A percentile compares a stretch with the other conserved stretches of the same genome.
Evolutionary conservation across 2,329 filamentous ascomycete species (phyloP).

Genomic region (Fusarium globosum): DNA sequence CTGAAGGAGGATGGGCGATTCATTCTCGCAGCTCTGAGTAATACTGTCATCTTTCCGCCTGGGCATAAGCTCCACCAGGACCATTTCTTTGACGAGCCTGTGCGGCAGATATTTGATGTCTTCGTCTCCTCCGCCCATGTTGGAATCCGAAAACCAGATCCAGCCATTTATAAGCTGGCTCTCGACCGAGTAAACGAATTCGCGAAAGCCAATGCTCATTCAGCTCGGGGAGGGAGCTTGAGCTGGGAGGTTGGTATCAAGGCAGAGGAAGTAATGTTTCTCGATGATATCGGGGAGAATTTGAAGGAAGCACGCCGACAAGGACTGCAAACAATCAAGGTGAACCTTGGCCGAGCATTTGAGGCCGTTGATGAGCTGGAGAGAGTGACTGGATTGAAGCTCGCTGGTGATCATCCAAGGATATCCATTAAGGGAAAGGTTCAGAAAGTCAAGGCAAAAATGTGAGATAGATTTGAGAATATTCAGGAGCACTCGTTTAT

Average conservation of each 20-base stretch:
- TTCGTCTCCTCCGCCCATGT: conserved; percentile 90
- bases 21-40: conserved; percentile 85
- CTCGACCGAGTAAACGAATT: conserved; percentile 73
- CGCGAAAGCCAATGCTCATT: conserved; percentile 62
- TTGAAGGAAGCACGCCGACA: conserved; percentile 79
- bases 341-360: conserved; percentile 79
- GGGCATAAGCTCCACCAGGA: conserved; percentile 73
- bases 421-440: conserved; percentile 57
- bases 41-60: conserved; percentile 87
- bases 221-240: conserved; percentile 50
- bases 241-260: conserved; percentile 64
- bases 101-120: conserved; percentile 81
- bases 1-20: conserved; percentile 73
- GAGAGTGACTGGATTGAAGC: conserved; percentile 72
- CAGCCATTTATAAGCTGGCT: conserved; percentile 81
- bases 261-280: conserved; percentile 79
- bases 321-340: conserved; percentile 88
- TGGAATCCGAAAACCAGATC: conserved; percentile 88
- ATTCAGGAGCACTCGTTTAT: neutral
- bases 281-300: conserved; percentile 96
- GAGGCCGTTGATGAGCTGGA: conserved; percentile 88
- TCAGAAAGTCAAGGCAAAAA: conserved; percentile 54
- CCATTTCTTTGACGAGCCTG: conserved; percentile 63
- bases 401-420: conserved; percentile 67
- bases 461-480: conserved; percentile 42